A percentile compares a stretch with the other conserved stretches of the same genome.
These are phyloP conservation scores for Pyrenophora seminiperda DNA, from an alignment of 2,329 filamentous ascomycete species.

Conservation along the genomic window DNA sequence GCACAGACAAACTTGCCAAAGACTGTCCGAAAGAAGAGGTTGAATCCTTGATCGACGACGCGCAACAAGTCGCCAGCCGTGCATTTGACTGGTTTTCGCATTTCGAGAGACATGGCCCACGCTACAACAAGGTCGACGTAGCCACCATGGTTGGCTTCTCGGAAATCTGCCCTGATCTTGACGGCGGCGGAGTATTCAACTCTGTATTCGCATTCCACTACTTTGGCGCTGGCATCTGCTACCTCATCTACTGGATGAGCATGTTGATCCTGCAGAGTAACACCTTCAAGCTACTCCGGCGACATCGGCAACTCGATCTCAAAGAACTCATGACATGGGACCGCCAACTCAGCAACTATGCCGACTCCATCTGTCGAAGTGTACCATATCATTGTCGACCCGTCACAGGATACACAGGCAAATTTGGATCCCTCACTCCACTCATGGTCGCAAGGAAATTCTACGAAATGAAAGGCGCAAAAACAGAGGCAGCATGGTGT, in stretches of 20 bases:
- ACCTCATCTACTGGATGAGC: conserved; percentile 46
- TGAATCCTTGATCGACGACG: conserved; percentile 35
- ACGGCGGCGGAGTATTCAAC: conserved; percentile 36
- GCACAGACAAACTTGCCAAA: conserved; percentile 32
- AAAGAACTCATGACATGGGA: conserved; percentile 42
- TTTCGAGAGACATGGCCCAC: conserved; percentile 39
- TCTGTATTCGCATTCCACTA: conserved; percentile 40
- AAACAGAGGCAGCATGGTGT: conserved; percentile 38
- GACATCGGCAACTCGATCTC: conserved; percentile 32
- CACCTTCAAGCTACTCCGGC: conserved; percentile 38
- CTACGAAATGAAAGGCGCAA: conserved; percentile 36
- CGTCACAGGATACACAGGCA: conserved; percentile 38
- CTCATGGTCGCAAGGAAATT: conserved; percentile 45
- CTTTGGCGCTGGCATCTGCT: conserved; percentile 42
- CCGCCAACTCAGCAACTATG: conserved; percentile 37
- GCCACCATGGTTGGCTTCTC: conserved; percentile 33
- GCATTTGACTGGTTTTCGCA: conserved; percentile 38
- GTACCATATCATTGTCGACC: conserved; percentile 40
- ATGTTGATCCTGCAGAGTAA: conserved; percentile 46
- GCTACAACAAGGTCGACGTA: conserved; percentile 35
- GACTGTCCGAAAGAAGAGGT: conserved; percentile 20
- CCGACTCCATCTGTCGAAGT: conserved; percentile 40
- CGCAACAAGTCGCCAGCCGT: conserved; percentile 29
- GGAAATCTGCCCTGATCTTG: conserved; percentile 33
- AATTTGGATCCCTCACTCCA: conserved; percentile 43